These are phyloP conservation scores for Populus deltoides DNA, from an alignment of 345 rosid species.

Conservation along the genomic window DNA sequence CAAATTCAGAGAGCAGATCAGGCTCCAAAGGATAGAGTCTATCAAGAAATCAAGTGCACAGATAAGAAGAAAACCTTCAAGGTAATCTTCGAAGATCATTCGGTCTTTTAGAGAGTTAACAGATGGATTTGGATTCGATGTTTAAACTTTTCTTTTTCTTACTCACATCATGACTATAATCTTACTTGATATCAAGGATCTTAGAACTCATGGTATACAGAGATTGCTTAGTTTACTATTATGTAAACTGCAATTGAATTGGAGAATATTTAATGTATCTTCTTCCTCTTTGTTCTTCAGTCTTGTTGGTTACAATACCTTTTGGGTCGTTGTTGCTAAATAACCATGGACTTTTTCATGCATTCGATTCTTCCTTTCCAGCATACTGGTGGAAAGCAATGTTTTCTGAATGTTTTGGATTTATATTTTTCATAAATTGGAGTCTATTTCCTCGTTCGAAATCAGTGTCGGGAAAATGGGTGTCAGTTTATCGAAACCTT, in stretches of 20 bases:
- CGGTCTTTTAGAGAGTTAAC: neutral
- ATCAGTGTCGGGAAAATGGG: too few relatives aligned
- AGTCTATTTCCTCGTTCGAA: too few relatives aligned
- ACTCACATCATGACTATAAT: conserved; percentile 1
- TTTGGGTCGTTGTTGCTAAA: neutral
- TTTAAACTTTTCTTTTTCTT: neutral
- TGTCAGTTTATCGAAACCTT: too few relatives aligned
- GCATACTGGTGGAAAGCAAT: neutral
- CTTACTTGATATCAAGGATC: neutral
- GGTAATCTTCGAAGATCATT: conserved; percentile 1
- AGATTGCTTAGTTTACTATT: conserved; percentile 17
- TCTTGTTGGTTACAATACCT: neutral
- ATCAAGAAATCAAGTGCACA: conserved; percentile 44
- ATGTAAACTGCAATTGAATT: conserved; percentile 10
- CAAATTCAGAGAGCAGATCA: conserved; percentile 96
- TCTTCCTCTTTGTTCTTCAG: neutral
- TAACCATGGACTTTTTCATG: neutral
- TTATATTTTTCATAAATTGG: too few relatives aligned
- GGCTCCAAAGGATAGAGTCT: conserved; percentile 90
- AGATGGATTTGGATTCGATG: conserved; percentile 9
- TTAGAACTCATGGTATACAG: conserved; percentile 19
- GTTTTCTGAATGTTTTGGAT: too few relatives aligned
- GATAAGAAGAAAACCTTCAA: conserved; percentile 9
- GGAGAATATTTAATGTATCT: conserved; percentile 9
- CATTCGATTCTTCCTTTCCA: neutral